phyloP scores from a whole-genome alignment of 1,284 basidiomycete genomes.

The Cryptococcus sp. region DNA sequence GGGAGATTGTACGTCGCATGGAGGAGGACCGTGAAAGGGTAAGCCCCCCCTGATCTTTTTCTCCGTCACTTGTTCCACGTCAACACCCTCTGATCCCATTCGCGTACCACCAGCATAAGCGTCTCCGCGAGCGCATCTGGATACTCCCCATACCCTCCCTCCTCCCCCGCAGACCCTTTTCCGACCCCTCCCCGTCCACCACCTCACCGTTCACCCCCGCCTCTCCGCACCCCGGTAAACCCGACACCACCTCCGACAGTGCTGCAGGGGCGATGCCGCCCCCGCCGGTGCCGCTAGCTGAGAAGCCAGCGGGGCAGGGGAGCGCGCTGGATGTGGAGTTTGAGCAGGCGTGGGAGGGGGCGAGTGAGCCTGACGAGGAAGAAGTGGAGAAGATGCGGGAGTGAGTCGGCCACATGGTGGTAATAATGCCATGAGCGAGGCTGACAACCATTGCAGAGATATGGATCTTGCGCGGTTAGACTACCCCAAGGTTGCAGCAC shows the following conservation, averaged over 20 bases:
- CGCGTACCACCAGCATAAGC: slow-evolving; percentile 63
- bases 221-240: slow-evolving; percentile 20
- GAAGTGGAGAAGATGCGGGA: slow-evolving; percentile 52
- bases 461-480: no score
- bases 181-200: slow-evolving; percentile 21
- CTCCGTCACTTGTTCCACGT: neutral
- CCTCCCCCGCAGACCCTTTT: slow-evolving; percentile 9
- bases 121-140: slow-evolving; percentile 87
- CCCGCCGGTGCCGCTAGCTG: slow-evolving; percentile 22
- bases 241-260: slow-evolving; percentile 27
- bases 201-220: slow-evolving; percentile 32
- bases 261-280: slow-evolving; percentile 21
- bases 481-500: no score
- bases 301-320: slow-evolving; percentile 21
- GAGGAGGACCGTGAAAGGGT: slow-evolving; percentile 88
- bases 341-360: slow-evolving; percentile 87
- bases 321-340: slow-evolving; percentile 77
- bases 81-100: neutral
- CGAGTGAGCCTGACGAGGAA: slow-evolving; percentile 78
- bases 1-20: slow-evolving; percentile 80
- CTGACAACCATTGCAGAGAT: no score
- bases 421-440: no score
- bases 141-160: slow-evolving; percentile 59
- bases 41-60: slow-evolving; percentile 14
- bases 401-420: no score